Evolutionary conservation across 805 yeast genomes (phyloP).

Genomic region (Starmerella roubikii): DNA sequence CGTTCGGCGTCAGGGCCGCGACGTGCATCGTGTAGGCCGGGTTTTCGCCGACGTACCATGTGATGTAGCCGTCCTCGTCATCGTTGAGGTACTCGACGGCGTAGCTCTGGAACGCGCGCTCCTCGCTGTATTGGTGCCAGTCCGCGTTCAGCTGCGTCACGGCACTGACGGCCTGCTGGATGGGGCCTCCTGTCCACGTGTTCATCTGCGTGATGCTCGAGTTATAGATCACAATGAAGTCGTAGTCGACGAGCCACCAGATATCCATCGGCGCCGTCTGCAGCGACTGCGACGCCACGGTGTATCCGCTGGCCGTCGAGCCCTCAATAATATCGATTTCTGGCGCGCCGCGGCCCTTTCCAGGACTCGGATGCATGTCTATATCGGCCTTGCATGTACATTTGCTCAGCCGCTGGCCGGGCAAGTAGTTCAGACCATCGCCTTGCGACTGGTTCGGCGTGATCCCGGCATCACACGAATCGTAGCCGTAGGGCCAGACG

Average conservation of each 20-base stretch:
- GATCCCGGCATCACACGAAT: slow-evolving; percentile 82
- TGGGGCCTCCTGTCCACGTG: slow-evolving; percentile 82
- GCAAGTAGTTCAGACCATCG: slow-evolving; percentile 76
- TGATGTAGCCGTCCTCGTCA: slow-evolving; percentile 49
- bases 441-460: slow-evolving; percentile 84
- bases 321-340: slow-evolving; percentile 90
- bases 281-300: slow-evolving; percentile 73
- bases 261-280: slow-evolving; percentile 91
- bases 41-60: slow-evolving; percentile 73
- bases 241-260: slow-evolving; percentile 87
- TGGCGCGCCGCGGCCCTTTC: slow-evolving; percentile 87
- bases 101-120: slow-evolving; percentile 48
- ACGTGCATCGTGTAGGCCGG: slow-evolving; percentile 67
- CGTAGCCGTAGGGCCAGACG: slow-evolving; percentile 88
- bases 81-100: slow-evolving; percentile 61
- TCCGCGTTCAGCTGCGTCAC: slow-evolving; percentile 60
- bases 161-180: slow-evolving; percentile 84
- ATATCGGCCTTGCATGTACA: slow-evolving; percentile 59
- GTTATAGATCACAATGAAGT: slow-evolving; percentile 62
- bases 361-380: slow-evolving; percentile 77
- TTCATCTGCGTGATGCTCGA: slow-evolving; percentile 62
- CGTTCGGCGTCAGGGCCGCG: slow-evolving; percentile 72
- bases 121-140: slow-evolving; percentile 61
- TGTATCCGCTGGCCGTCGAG: slow-evolving; percentile 34
- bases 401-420: slow-evolving; percentile 64